A percentile compares a stretch with the other conserved stretches of the same genome.
Evolutionary conservation across 169 alveolate species (phyloP).

Genomic region (Plasmodium billcollinsi): DNA sequence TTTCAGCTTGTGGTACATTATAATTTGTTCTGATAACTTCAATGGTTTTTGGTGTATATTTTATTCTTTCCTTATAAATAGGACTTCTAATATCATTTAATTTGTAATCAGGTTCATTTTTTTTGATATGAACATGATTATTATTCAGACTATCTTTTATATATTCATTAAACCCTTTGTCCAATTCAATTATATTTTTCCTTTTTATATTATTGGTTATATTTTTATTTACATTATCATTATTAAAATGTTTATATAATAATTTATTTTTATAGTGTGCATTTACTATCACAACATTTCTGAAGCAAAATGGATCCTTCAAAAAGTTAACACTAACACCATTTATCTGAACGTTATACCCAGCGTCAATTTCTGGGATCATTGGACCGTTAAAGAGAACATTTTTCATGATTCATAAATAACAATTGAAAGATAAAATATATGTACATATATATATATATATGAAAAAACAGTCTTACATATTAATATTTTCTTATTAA

Average conservation of each 20-base stretch:
- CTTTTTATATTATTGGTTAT: slow-evolving; percentile 1
- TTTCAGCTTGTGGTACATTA: slow-evolving; percentile 30
- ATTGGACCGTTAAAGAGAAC: slow-evolving; percentile 46
- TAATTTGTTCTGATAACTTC: slow-evolving; percentile 7
- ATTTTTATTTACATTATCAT: slow-evolving; percentile 17
- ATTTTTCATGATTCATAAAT: slow-evolving; percentile 12
- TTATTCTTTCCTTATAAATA: slow-evolving; percentile 23
- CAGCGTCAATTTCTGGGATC: slow-evolving; percentile 69
- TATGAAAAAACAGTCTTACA: background rate
- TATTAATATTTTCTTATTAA: too few species aligned
- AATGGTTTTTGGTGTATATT: slow-evolving; percentile 16
- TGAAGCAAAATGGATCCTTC: slow-evolving; percentile 71
- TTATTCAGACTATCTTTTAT: background rate
- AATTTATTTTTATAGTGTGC: background rate
- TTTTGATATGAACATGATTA: background rate
- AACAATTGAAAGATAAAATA: background rate
- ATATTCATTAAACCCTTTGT: background rate
- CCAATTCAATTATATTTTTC: slow-evolving; percentile 7
- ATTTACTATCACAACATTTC: slow-evolving; percentile 19
- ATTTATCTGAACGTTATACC: slow-evolving; percentile 60
- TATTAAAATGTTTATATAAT: slow-evolving; percentile 4
- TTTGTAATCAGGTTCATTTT: background rate
- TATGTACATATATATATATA: background rate
- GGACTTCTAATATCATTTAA: background rate
- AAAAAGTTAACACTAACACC: slow-evolving; percentile 63